Base-by-base conservation (phyloP, 257 asterid genomes). In the Nicotiana tomentosiformis region DNA sequence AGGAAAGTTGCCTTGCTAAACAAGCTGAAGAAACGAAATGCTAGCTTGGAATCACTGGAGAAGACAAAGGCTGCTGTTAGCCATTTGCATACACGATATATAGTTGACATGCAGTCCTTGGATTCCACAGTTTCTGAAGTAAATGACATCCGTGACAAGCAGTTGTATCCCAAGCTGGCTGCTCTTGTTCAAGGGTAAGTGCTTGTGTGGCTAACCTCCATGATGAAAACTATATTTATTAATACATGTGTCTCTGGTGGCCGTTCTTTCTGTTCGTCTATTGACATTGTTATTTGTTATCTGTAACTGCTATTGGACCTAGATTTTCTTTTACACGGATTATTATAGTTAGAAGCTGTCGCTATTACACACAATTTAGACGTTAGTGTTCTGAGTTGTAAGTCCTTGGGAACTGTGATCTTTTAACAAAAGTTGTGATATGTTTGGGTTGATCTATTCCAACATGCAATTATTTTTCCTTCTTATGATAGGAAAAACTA, bases 51-150 rank as follows among this genome's bases (percentile, higher is more conserved):
- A 83, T 93, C 94, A 81, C 83, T 96, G 83, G 99, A 96, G 91
- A 94, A 93, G 87, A 93, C 96, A 26, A 96, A 96, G 89, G 98
- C 98, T 65, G 98, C 98, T 55, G 98, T 96, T 81, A 93, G 97
- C 90, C 98, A 96, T 88, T 87, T 93, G 90, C 98, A 96, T 78
- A 96, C 98, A 10, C 94, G 98, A 33, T 96, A 94, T 72, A 94
- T 96, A 58, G 99, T 96, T 51, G 99, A 96, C 90, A 94, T 94
- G 98, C 99, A 96, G 69, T 96, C 99, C 23, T 72, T 96, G 90
- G 98, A 96, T 86, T 93, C 99, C 17, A 96, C 98, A 0, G 97
- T 96, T 43, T 86, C 90, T 1, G 99, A 96, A 88, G 97, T 94
- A 82, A 94, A 94, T 83, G 98, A 96, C 69, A 96, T 94, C 62